Base-by-base conservation (phyloP, 179 eudicot genomes). In the Vitellaria paradoxa region DNA sequence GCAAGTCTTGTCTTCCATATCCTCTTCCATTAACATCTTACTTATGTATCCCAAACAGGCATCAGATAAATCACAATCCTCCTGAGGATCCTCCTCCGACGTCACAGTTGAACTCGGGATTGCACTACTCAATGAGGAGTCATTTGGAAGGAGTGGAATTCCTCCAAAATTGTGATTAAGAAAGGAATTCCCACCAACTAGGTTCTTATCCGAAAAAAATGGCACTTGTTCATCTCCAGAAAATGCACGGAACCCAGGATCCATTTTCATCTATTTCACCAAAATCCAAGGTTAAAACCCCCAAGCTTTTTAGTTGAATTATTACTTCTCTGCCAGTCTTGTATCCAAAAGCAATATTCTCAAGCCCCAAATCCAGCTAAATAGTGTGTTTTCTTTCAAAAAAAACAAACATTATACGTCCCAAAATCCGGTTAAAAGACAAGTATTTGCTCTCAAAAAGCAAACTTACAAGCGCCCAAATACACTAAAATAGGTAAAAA, bases 11-110 rank as follows among this genome's bases (percentile, higher is more conserved):
- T 88, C 86, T 42, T 86, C 93, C 89, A 91, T 88, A 30, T 94
- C 91, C 82, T 92, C 98, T 80, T 92, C 96, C 97, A 94, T 90
- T n/a, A 94, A 91, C 72, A 94, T 84, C 76, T 87, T 88, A 68
- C 88, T 93, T 72, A 94, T 92, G 85, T 87, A 91, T 66, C 86
- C 85, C 80, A 92, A 88, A 45, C 88, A 87, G 23, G 84, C 84
- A 84, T 92, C 98, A 4, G 94, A 89, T 21, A 81, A 81, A 82
- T 92, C 97, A 61, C 88, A 82, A 50, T 89, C 97, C 76, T 94
- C 93, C 3, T 83, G 78, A 9, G 74, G 81, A 30, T 83, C 92
- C 13, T 81, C 84, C 68, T 86, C 91, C 10, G 69, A 65, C 9
- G 59, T 73, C 8, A 37, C 55, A 18, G 62, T 72, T 21, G 75